Percentiles rank a stretch among this genome's conserved stretches.
Evolutionary conservation across 1,284 basidiomycete species (phyloP).

Genomic region (Sporisorium scitamineum): DNA sequence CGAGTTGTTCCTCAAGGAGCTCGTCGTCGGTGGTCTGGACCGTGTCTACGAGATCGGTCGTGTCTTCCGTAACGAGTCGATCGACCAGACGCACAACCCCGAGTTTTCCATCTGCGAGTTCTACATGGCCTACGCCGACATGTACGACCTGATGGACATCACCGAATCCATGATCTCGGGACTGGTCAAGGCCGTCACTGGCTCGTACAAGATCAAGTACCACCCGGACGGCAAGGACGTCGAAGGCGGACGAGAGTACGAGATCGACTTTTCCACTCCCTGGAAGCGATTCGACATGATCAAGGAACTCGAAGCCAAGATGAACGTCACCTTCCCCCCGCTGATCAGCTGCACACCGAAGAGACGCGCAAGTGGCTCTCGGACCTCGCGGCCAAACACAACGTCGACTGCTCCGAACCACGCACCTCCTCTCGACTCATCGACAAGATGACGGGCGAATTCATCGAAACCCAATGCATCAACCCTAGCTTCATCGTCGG

Average conservation of each 20-base stretch:
- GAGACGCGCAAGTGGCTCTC: slow-evolving; percentile 90
- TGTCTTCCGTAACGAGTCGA: slow-evolving; percentile 98
- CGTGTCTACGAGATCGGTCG: slow-evolving; percentile 98
- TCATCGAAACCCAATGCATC: slow-evolving; percentile 95
- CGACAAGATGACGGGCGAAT: slow-evolving; percentile 98
- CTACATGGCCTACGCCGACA: slow-evolving; percentile 99
- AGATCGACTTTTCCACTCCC: slow-evolving; percentile 91
- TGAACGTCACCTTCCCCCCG: slow-evolving; percentile 93
- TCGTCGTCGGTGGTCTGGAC: slow-evolving; percentile 95
- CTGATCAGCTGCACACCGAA: slow-evolving; percentile 87
- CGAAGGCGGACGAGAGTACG: slow-evolving; percentile 75
- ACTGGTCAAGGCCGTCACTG: slow-evolving; percentile 87
- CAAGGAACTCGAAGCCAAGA: slow-evolving; percentile 92
- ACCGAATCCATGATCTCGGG: slow-evolving; percentile 93
- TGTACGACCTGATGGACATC: slow-evolving; percentile 98
- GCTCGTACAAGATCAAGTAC: slow-evolving; percentile 86
- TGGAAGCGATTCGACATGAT: slow-evolving; percentile 99
- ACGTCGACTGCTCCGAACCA: slow-evolving; percentile 96
- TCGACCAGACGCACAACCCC: slow-evolving; percentile 82
- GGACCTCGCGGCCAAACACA: slow-evolving; percentile 83
- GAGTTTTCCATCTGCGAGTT: slow-evolving; percentile 93
- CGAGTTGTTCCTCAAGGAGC: slow-evolving; percentile 97
- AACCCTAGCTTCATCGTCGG: slow-evolving; percentile 95
- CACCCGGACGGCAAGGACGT: slow-evolving; percentile 91
- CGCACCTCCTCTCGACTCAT: slow-evolving; percentile 94